Evolutionary conservation across 1,139 yeast genomes (phyloP).

Genomic region (Yamadazyma friedrichii): DNA sequence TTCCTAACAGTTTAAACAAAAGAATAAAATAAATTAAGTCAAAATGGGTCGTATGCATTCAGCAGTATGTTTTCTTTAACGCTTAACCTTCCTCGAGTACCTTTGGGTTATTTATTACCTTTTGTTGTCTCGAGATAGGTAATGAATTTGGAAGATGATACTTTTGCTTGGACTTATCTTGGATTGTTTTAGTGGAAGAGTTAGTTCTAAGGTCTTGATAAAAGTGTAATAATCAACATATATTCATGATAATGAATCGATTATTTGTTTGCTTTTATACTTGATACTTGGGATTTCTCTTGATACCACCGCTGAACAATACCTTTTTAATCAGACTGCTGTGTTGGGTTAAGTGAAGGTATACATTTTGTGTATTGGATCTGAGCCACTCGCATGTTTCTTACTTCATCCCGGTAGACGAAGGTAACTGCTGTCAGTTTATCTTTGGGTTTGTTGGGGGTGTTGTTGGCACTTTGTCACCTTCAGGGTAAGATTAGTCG

Average conservation of each 20-base stretch:
- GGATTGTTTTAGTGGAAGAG: conserved; percentile 4
- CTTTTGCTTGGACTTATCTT: conserved; percentile 5
- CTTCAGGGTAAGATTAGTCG: conserved; percentile 1
- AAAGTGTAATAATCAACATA: conserved; percentile 12
- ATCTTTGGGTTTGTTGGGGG: not conserved
- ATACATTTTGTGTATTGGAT: not conserved
- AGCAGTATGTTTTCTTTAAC: conserved; percentile 53
- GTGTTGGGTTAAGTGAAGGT: not conserved
- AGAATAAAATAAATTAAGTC: conserved; percentile 36
- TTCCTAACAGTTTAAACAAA: conserved; percentile 6
- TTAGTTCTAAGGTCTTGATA: conserved; percentile 15
- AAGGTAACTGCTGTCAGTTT: not conserved
- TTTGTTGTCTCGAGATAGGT: not conserved
- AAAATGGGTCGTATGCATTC: conserved; percentile 83
- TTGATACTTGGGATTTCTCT: conserved; percentile 11
- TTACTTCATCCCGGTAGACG: not conserved
- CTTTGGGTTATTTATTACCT: not conserved
- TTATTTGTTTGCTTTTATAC: conserved; percentile 14
- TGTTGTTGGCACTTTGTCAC: too few relatives aligned
- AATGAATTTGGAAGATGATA: not conserved
- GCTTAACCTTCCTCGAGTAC: not conserved
- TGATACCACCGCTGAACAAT: conserved; percentile 13
- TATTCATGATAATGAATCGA: not conserved
- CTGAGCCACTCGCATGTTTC: not conserved
- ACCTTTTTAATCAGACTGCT: conserved; percentile 14